Percentiles rank a stretch among this genome's conserved stretches.
Conservation (phyloP, 1,139 yeast species). For the Meyerozyma guilliermondii region DNA sequence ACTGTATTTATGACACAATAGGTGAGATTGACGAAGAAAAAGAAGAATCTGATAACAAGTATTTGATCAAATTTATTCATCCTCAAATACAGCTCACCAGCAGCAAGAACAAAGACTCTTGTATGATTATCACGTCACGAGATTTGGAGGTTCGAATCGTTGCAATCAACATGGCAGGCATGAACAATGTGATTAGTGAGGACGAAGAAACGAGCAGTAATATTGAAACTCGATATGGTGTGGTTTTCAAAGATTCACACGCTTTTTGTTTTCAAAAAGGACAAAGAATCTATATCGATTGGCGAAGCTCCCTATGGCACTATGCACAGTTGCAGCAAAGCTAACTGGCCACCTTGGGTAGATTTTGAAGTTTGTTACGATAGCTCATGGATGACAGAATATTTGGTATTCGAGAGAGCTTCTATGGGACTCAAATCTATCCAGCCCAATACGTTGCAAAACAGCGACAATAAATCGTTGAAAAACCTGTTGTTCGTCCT, state of each 20-base stretch:
- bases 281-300: slow-evolving; percentile 19
- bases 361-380: slow-evolving; percentile 73
- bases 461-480: slow-evolving; percentile 15
- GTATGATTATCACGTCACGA: slow-evolving; percentile 56
- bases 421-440: slow-evolving; percentile 59
- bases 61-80: slow-evolving; percentile 36
- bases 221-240: slow-evolving; percentile 71
- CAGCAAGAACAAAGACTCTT: slow-evolving; percentile 27
- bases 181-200: slow-evolving; percentile 39
- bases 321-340: slow-evolving; percentile 15
- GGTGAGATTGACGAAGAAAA: slow-evolving; percentile 19
- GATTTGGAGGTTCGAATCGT: slow-evolving; percentile 67
- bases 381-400: slow-evolving; percentile 47
- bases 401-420: slow-evolving; percentile 59
- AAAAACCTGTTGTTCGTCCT: slow-evolving; percentile 43
- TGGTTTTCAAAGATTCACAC: slow-evolving; percentile 63
- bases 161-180: slow-evolving; percentile 46
- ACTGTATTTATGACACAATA: slow-evolving; percentile 29
- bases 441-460: slow-evolving; percentile 57
- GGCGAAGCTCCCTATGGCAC: slow-evolving; percentile 24
- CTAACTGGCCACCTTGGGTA: slow-evolving; percentile 81
- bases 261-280: slow-evolving; percentile 58
- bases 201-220: slow-evolving; percentile 36
- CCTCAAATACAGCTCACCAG: slow-evolving; percentile 42
- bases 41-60: slow-evolving; percentile 35